Percentiles rank a stretch among this genome's conserved stretches.
Evolutionary conservation across 2,329 filamentous ascomycete genomes (phyloP).

Genomic region (Monosporascus sp.): DNA sequence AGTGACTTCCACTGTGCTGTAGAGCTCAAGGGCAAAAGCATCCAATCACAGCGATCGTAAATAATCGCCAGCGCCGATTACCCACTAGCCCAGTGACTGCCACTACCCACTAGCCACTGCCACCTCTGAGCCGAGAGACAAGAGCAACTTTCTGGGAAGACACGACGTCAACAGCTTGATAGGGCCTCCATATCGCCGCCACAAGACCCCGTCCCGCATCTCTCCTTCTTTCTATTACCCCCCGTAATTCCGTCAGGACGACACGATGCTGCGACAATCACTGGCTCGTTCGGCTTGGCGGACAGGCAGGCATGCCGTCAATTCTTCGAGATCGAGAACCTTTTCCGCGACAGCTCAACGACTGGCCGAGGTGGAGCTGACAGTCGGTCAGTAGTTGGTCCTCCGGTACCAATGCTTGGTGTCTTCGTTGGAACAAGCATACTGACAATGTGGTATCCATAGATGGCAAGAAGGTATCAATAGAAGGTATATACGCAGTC

Average conservation of each 20-base stretch:
- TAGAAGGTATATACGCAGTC: slow-evolving; percentile 66
- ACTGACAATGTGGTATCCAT: slow-evolving; percentile 6
- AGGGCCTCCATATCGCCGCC: slow-evolving; percentile 18
- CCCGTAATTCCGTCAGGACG: slow-evolving; percentile 46
- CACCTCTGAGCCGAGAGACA: no score
- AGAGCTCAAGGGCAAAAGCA: neutral
- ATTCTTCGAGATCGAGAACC: slow-evolving; percentile 66
- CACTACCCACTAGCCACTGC: neutral
- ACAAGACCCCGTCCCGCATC: slow-evolving; percentile 11
- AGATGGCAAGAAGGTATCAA: slow-evolving; percentile 98
- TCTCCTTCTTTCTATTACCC: slow-evolving; percentile 25
- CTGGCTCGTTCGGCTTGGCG: slow-evolving; percentile 64
- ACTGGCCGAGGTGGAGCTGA: slow-evolving; percentile 92
- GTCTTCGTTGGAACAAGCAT: slow-evolving; percentile 16
- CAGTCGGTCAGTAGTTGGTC: slow-evolving; percentile 62
- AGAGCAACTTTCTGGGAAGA: slow-evolving; percentile 4
- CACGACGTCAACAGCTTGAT: slow-evolving; percentile 20
- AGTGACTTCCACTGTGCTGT: neutral
- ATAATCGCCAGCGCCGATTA: neutral
- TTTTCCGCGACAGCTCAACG: slow-evolving; percentile 77
- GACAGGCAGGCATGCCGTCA: slow-evolving; percentile 52
- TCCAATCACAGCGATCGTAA: neutral
- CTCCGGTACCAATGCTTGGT: neutral
- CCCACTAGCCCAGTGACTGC: neutral
- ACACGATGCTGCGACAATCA: slow-evolving; percentile 64